Evolutionary conservation across 192 early-diverging fungal genomes (phyloP).

Genomic region (Coemansia sp.): DNA sequence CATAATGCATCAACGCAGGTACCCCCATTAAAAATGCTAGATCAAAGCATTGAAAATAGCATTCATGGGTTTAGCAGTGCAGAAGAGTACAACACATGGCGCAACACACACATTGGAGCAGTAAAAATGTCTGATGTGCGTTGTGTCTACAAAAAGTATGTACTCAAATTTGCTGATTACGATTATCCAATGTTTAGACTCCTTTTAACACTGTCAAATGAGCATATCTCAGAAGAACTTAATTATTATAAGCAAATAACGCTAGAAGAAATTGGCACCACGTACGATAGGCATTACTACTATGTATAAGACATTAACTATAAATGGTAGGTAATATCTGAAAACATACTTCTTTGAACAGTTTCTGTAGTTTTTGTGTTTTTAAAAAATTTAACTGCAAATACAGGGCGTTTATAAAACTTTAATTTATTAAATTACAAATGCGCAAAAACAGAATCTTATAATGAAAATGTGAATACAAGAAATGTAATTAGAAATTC

Average conservation of each 20-base stretch:
- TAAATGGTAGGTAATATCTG: too few species aligned
- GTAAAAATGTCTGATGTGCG: conserved; percentile 35
- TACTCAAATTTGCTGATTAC: conserved; percentile 31
- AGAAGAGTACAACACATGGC: conserved; percentile 18
- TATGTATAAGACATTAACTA: neutral
- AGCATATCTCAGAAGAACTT: conserved; percentile 24
- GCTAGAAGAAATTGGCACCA: conserved; percentile 13
- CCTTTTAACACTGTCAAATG: conserved; percentile 30
- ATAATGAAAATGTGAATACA: too few species aligned
- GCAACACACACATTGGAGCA: conserved; percentile 24
- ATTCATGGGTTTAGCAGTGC: conserved; percentile 33
- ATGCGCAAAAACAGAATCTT: too few species aligned
- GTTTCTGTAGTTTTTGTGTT: too few species aligned
- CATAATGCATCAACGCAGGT: conserved; percentile 4
- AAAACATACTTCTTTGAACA: too few species aligned
- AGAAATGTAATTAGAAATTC: too few species aligned
- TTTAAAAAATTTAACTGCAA: too few species aligned
- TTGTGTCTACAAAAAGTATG: conserved; percentile 33
- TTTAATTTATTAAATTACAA: too few species aligned
- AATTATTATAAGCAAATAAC: conserved; percentile 20
- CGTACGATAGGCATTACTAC: neutral
- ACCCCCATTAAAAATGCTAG: conserved; percentile 23
- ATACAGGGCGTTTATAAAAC: too few species aligned
- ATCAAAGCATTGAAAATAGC: conserved; percentile 10
- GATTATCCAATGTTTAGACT: conserved; percentile 24